Evolutionary conservation across 106 monocot species (phyloP), one percentile per base, ranked within the genome.

Genomic region (Dendrobium catenatum): DNA sequence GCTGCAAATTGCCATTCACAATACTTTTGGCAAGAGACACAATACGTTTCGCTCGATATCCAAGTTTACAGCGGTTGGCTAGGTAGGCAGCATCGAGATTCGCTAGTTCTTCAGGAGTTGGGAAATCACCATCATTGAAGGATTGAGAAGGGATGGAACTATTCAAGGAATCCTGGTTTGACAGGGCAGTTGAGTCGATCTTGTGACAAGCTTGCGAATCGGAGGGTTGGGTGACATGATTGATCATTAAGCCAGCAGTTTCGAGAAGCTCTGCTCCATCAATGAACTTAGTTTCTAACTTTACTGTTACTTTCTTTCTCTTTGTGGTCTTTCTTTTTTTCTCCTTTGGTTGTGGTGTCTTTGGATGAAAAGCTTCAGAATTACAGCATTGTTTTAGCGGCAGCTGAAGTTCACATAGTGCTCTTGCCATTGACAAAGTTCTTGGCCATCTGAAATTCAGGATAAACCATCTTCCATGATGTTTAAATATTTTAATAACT

Each of bases 381-480:
- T 42, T 8, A 22, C 79, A 79, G 70, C 46, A 49, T 24, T 16
- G 26, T 33, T 80, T 82, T 17, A 90, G 72, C 77, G 88, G 86
- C 81, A 64, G 79, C 51, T 92, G 90, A 81, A 95, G 92, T 55
- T 88, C 82, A 77, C 95, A 95, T 0, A 95, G 83, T 26, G 92
- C 85, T 86, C 81, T 83, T 19, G 95, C 90, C 95, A 95, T 95
- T 55, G 90, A 88, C 70, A 95, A 78, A 78, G 90, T 90, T 70
- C 95, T 92, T 72, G 90, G 42, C 92, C 92, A 95, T 80, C 94
- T 94, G 41, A 74, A 42, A 74, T 61, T 61, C n/a, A 8, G 61
- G 22, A 61, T n/a, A 61, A 61, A 61, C n/a, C 22, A 61, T 22
- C 19, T 22, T 61, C 22, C 61, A 61, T 61, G 5, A 22, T 22